These are phyloP conservation scores for Termitomyces sp. DNA, from an alignment of 1,284 basidiomycete genomes.

Conservation along the genomic window DNA sequence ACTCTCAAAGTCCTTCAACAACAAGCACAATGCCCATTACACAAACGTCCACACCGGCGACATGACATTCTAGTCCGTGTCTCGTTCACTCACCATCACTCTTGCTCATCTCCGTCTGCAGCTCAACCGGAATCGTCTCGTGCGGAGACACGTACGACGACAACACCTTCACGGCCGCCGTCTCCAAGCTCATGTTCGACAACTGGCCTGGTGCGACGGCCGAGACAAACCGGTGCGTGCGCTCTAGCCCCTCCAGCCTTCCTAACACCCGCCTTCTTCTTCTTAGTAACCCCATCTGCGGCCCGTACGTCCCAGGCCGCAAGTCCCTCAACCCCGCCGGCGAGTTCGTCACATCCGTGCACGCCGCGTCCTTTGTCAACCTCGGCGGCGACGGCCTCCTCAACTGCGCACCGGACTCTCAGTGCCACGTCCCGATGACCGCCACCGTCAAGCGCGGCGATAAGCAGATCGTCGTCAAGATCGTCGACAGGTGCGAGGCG, in stretches of 20 bases:
- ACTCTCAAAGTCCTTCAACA: constrained; percentile 24
- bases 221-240: constrained; percentile 19
- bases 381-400: constrained; percentile 25
- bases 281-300: constrained; percentile 25
- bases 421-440: constrained; percentile 26
- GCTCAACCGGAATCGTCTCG: constrained; percentile 21
- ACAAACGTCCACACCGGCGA: constrained; percentile 17
- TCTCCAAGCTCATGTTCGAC: constrained; percentile 23
- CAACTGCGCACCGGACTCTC: constrained; percentile 20
- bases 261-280: not conserved
- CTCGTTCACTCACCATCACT: too few species aligned
- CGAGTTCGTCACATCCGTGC: constrained; percentile 17
- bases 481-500: constrained; percentile 25
- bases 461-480: constrained; percentile 21
- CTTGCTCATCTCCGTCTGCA: too few species aligned
- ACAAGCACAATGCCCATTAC: constrained; percentile 17
- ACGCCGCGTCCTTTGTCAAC: constrained; percentile 13
- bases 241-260: not conserved
- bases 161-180: constrained; percentile 23
- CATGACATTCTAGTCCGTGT: constrained; percentile 30
- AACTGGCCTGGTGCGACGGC: constrained; percentile 20
- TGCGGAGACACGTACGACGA: constrained; percentile 27
- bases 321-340: constrained; percentile 15
- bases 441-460: constrained; percentile 24
- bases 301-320: constrained; percentile 21